phyloP scores from a whole-genome alignment of 768 basidiomycete species.

The Russula ochroleuca region DNA sequence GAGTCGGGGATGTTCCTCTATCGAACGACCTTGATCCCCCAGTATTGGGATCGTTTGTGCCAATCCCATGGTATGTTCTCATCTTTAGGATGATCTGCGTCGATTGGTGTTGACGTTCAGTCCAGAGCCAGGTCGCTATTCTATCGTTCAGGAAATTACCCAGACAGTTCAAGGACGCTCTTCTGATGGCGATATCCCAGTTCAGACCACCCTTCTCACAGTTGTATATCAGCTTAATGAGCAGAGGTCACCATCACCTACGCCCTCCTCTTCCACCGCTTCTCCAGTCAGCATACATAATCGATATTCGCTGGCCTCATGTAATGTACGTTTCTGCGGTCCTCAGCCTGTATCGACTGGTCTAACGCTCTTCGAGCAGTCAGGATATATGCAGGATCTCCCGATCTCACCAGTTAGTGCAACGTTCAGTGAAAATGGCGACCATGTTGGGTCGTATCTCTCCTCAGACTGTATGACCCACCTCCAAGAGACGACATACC shows the following conservation, averaged over 20 bases:
- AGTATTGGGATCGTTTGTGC: constrained; percentile 59
- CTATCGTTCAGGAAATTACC: constrained; percentile 60
- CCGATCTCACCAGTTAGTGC: constrained; percentile 30
- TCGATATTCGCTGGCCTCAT: constrained; percentile 20
- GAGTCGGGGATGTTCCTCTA: constrained; percentile 42
- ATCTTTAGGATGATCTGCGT: neutral
- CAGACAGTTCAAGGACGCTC: constrained; percentile 24
- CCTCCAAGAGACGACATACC: constrained; percentile 19
- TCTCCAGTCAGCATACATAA: constrained; percentile 23
- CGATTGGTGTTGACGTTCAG: constrained; percentile 12
- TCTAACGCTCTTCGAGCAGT: constrained; percentile 18
- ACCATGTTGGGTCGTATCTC: constrained; percentile 21
- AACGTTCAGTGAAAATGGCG: constrained; percentile 26
- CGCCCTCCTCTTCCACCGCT: constrained; percentile 22
- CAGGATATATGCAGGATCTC: constrained; percentile 26
- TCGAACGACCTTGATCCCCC: constrained; percentile 56
- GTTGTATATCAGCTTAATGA: constrained; percentile 32
- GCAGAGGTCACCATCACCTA: constrained; percentile 18
- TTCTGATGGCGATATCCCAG: constrained; percentile 17
- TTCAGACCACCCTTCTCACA: constrained; percentile 29
- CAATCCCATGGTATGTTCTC: constrained; percentile 47
- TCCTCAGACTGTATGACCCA: constrained; percentile 11
- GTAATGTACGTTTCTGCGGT: constrained; percentile 20
- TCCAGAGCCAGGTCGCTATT: constrained; percentile 61
- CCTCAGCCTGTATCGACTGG: neutral